Conservation (phyloP, 108 stramenopile species). For the Schizochytrium sp. region DNA sequence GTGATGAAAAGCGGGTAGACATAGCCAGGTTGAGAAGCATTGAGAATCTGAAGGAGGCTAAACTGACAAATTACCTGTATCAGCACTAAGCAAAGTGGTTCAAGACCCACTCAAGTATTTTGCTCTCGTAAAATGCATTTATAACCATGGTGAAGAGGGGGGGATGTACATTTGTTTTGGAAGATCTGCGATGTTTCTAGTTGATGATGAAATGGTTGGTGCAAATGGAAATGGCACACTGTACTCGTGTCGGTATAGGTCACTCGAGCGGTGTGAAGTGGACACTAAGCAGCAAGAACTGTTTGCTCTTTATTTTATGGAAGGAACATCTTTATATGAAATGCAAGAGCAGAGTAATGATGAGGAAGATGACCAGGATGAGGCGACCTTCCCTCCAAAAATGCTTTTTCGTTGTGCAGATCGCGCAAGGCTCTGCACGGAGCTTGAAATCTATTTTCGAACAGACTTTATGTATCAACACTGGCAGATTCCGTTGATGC, state of each 20-base stretch:
- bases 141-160: not conserved
- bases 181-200: not conserved
- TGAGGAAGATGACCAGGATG: not conserved
- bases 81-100: conserved; percentile 10
- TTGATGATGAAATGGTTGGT: conserved; percentile 36
- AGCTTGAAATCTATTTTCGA: conserved; percentile 44
- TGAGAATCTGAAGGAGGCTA: not conserved
- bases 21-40: too few relatives aligned
- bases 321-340: not conserved
- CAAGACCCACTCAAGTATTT: not conserved
- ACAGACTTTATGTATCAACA: conserved; percentile 46
- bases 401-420: conserved; percentile 4
- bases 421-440: not conserved
- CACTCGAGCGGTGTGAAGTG: conserved; percentile 2
- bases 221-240: not conserved
- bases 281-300: not conserved
- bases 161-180: conserved; percentile 40
- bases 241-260: conserved; percentile 34
- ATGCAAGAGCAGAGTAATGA: not conserved
- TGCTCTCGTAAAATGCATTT: not conserved
- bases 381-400: not conserved
- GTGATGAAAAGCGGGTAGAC: too few relatives aligned
- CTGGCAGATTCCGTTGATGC: conserved; percentile 27
- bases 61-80: not conserved
- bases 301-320: conserved; percentile 41